Evolutionary conservation across 2,329 filamentous ascomycete genomes (phyloP), one percentile per base, ranked within the genome.

Genomic region (Annulohypoxylon truncatum): DNA sequence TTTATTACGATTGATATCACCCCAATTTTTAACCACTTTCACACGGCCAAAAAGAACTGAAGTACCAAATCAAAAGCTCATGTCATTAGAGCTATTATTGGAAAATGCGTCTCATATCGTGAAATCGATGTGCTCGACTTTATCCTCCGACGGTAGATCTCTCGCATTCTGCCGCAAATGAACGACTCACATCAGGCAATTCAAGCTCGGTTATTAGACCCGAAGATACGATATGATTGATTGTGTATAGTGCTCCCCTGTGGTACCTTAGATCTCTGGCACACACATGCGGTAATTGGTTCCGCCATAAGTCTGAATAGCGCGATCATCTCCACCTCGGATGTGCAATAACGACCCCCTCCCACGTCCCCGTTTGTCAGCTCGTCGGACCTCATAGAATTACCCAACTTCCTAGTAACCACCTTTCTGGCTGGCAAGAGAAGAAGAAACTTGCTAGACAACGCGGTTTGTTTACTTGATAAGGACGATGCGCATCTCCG

Each of bases 81-180:
- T 2, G 12, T 13, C 9, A 4, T n/a, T 24, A 29, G 12, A 15
- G 15, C 12, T 40, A 44, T 47, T 4, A 31, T 29, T 55, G 44
- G 44, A 33, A 50, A 40, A 38, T 65, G 58, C 56, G 50, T 47
- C 48, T 58, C 33, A 51, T 33, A 28, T 18, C 29, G 31, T 51
- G 55, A 26, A 12, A 20, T 53, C 55, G 13, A 20, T n/a, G 18
- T 15, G 2, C 35, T 50, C 50, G 56, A 61, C 28, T 69, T 68
- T 70, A 70, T 55, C 67, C 67, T 38, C 38, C 52, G 53, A 55
- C 47, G 53, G 55, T 48, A 61, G 64, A 67, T 65, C 12, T 66
- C 40, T 20, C 40, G 67, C 61, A 74, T 74, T 74, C 70, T 72
- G 64, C 72, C 72, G 71, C 54, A 74, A 72, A 71, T 71, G 56